Conservation (phyloP, 331 rosid species). For the Prunus yedoensis region DNA sequence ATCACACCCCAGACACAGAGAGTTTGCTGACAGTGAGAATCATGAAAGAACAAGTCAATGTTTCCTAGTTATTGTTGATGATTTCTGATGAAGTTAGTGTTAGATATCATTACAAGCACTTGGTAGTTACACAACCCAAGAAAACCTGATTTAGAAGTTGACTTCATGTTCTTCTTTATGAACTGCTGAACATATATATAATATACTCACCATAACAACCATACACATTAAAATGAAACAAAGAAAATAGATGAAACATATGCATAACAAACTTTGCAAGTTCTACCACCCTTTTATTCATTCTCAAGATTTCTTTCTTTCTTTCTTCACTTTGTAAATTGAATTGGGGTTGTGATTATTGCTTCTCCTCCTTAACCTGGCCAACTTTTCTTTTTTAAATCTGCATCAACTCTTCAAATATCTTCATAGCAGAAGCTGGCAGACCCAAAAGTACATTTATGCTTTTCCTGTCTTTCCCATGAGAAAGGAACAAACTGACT, state of each 20-base stretch:
- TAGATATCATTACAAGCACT: too few relatives aligned
- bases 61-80: too few relatives aligned
- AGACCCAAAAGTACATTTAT: constrained; percentile 73
- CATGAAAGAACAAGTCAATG: too few relatives aligned
- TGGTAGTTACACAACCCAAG: not conserved
- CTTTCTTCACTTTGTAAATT: not conserved
- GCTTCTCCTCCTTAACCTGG: not conserved
- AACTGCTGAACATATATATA: too few relatives aligned
- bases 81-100: too few relatives aligned
- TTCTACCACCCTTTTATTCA: constrained; percentile 4
- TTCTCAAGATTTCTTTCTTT: not conserved
- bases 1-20: too few relatives aligned
- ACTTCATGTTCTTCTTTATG: not conserved
- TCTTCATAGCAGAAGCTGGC: constrained; percentile 83
- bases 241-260: not conserved
- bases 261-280: not conserved
- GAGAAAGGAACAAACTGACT: constrained; percentile 60
- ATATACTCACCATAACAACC: not conserved
- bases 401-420: constrained; percentile 47
- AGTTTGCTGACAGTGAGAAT: too few relatives aligned
- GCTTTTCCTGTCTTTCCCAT: constrained; percentile 57
- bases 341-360: not conserved
- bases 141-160: not conserved
- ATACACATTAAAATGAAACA: not conserved
- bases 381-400: constrained; percentile 19